These are phyloP conservation scores for Colletotrichum australisinense DNA, from an alignment of 2,329 filamentous ascomycete genomes.

Conservation along the genomic window DNA sequence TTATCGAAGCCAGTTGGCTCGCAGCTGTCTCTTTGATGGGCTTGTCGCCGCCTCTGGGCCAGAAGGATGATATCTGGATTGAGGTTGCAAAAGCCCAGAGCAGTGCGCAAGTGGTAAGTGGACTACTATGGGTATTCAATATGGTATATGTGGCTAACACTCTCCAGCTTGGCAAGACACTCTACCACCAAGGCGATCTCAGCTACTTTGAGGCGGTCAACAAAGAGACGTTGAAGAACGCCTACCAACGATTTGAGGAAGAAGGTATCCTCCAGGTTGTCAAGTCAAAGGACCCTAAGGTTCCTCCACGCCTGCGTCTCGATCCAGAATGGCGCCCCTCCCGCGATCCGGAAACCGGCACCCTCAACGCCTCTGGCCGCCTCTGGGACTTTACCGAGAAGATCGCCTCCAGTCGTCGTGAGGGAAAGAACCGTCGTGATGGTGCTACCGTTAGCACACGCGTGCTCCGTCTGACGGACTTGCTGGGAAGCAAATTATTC, in stretches of 20 bases:
- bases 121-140: not conserved
- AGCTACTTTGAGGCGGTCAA: constrained; percentile 99
- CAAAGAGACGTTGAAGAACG: constrained; percentile 96
- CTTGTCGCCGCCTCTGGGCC: constrained; percentile 75
- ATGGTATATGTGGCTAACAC: constrained; percentile 32
- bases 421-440: constrained; percentile 97
- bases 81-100: constrained; percentile 82
- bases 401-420: constrained; percentile 84
- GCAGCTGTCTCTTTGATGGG: constrained; percentile 90
- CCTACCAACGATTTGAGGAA: constrained; percentile 87
- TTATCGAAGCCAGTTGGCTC: constrained; percentile 94
- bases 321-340: constrained; percentile 79
- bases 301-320: constrained; percentile 73
- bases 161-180: constrained; percentile 85
- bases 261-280: constrained; percentile 87
- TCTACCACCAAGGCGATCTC: constrained; percentile 97
- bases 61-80: constrained; percentile 79
- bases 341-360: constrained; percentile 70
- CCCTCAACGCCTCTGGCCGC: constrained; percentile 75
- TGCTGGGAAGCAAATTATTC: constrained; percentile 78
- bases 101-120: constrained; percentile 79
- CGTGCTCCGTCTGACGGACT: constrained; percentile 82
- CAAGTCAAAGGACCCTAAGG: constrained; percentile 74
- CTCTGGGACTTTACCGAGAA: constrained; percentile 94
- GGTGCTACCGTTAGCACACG: constrained; percentile 87